phyloP scores from a whole-genome alignment of 306 rosid genomes.

The Vigna angularis region DNA sequence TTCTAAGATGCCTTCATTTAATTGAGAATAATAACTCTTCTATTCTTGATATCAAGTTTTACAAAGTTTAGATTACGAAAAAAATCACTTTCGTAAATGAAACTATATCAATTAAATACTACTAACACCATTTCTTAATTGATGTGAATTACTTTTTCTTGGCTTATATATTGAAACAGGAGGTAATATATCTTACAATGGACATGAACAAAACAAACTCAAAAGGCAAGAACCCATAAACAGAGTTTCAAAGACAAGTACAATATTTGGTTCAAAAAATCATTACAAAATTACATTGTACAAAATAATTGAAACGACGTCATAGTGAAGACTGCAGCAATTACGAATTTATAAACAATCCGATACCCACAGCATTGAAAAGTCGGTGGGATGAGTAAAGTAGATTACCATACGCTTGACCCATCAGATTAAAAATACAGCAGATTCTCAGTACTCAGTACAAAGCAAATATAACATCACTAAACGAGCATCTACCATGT shows the following conservation, averaged over 20 bases:
- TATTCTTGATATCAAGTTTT: too few relatives aligned
- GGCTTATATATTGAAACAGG: too few relatives aligned
- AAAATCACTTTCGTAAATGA: too few relatives aligned
- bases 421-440: neutral
- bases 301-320: neutral
- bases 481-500: slow-evolving; percentile 8
- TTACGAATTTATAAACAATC: neutral
- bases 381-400: neutral
- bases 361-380: slow-evolving; percentile 8
- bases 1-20: too few relatives aligned
- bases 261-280: neutral
- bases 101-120: too few relatives aligned
- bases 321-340: neutral
- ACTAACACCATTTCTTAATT: too few relatives aligned
- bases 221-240: neutral
- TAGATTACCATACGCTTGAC: slow-evolving; percentile 1
- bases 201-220: neutral
- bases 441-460: neutral
- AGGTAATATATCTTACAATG: neutral
- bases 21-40: too few relatives aligned
- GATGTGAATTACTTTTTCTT: too few relatives aligned
- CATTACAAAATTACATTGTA: neutral
- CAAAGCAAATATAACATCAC: slow-evolving; percentile 16
- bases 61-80: too few relatives aligned
- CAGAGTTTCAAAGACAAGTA: neutral